Conservation (phyloP, 768 basidiomycete species). For the Lyophyllum shimeji region DNA sequence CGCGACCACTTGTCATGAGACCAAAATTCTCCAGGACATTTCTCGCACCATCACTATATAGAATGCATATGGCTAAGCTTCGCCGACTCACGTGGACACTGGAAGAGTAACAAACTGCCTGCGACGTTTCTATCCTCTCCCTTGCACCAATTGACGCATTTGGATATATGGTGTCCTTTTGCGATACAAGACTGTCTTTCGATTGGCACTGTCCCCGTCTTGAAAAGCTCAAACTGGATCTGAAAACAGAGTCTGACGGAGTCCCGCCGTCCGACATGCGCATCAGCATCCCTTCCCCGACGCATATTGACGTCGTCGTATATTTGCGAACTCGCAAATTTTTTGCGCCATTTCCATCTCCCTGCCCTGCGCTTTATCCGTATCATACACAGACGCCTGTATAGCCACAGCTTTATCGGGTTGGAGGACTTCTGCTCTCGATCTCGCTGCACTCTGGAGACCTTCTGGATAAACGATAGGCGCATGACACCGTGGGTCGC, state of each 20-base stretch:
- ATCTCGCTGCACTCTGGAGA: conserved; percentile 2
- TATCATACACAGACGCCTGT: not conserved
- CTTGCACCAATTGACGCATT: not conserved
- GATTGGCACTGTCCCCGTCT: not conserved
- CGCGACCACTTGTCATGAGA: not conserved
- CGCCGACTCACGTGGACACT: not conserved
- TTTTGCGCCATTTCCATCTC: conserved; percentile 3
- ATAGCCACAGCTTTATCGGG: not conserved
- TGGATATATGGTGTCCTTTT: conserved; percentile 6
- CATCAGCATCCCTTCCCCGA: not conserved
- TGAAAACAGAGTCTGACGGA: not conserved
- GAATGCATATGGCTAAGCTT: conserved; percentile 1
- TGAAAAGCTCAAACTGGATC: not conserved
- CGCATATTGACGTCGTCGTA: not conserved
- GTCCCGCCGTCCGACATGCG: not conserved
- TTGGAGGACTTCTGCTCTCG: conserved; percentile 5
- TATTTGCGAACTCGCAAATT: conserved; percentile 3
- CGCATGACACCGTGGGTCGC: not conserved
- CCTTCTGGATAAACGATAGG: conserved; percentile 2
- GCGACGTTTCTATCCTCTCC: not conserved
- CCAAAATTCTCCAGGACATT: not conserved
- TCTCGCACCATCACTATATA: not conserved
- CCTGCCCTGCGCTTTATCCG: conserved; percentile 1
- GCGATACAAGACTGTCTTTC: not conserved
- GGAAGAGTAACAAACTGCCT: not conserved